phyloP scores from a whole-genome alignment of 2,329 filamentous ascomycete genomes.

The Tympanopsis confertula region DNA sequence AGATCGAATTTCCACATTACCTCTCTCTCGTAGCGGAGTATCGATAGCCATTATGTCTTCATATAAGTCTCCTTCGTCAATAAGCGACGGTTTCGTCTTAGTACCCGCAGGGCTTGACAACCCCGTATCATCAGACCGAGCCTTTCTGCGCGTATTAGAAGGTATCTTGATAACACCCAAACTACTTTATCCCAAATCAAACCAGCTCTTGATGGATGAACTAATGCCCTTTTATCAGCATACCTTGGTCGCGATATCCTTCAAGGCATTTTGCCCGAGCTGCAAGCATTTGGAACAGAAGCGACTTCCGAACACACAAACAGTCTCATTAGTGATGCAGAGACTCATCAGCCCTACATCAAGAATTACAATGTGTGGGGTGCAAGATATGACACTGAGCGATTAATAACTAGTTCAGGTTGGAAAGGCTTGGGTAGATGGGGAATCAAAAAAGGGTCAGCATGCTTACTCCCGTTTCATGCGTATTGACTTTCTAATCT shows the following conservation, averaged over 20 bases:
- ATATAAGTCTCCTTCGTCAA: too few relatives aligned
- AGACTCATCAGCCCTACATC: constrained; percentile 1
- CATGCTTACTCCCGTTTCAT: background rate
- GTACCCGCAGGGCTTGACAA: too few relatives aligned
- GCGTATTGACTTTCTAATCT: background rate
- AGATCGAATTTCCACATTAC: too few relatives aligned
- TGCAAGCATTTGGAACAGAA: background rate
- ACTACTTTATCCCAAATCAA: too few relatives aligned
- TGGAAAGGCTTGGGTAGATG: constrained; percentile 5
- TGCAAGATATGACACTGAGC: constrained; percentile 1
- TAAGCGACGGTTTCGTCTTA: too few relatives aligned
- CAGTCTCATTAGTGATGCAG: background rate
- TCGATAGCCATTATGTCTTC: too few relatives aligned
- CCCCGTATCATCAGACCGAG: too few relatives aligned
- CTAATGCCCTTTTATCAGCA: too few relatives aligned
- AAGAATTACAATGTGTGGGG: constrained; percentile 5
- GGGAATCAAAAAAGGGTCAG: constrained; percentile 4
- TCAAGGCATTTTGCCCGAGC: background rate
- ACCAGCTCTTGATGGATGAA: too few relatives aligned
- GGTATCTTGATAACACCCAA: too few relatives aligned
- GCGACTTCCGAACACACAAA: background rate
- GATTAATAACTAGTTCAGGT: constrained; percentile 3
- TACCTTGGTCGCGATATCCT: background rate
- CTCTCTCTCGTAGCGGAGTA: too few relatives aligned
- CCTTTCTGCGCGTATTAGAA: too few relatives aligned